Conservation (phyloP, 768 basidiomycete genomes). For the Podaxis mareebaensis region DNA sequence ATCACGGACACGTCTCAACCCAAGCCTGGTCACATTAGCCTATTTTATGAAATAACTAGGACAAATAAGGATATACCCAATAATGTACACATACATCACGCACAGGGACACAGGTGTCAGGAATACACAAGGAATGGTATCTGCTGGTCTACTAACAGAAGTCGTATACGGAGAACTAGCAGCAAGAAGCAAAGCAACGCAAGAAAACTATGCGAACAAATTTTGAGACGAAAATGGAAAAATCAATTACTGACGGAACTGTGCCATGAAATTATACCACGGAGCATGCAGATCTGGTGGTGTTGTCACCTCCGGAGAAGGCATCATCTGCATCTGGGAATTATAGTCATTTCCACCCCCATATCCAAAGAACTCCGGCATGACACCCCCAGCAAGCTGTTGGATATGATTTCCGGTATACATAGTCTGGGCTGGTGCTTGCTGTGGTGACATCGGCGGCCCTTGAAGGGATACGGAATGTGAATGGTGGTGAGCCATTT, state of each 20-base stretch:
- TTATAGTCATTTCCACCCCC: conserved; percentile 22
- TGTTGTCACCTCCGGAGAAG: conserved; percentile 20
- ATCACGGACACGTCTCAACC: conserved; percentile 15
- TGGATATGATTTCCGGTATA: conserved; percentile 13
- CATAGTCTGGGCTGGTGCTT: neutral
- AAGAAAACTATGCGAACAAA: neutral
- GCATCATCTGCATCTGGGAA: conserved; percentile 29
- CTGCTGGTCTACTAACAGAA: neutral
- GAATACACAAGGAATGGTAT: neutral
- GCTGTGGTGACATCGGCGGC: conserved; percentile 10
- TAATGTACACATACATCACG: conserved; percentile 15
- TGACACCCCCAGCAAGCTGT: conserved; percentile 17
- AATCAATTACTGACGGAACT: conserved; percentile 35
- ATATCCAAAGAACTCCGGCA: conserved; percentile 35
- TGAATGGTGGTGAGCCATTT: conserved; percentile 25
- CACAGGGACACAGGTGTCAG: neutral
- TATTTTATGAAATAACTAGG: conserved; percentile 22
- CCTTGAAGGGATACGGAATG: conserved; percentile 17
- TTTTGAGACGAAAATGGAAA: neutral
- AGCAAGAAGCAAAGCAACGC: neutral
- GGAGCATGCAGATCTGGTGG: conserved; percentile 40
- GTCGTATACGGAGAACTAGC: neutral
- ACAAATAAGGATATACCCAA: conserved; percentile 31
- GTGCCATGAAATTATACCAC: conserved; percentile 50
- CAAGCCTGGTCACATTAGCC: conserved; percentile 15